Base-by-base conservation (phyloP, 768 basidiomycete genomes). In the Russula olivacea region DNA sequence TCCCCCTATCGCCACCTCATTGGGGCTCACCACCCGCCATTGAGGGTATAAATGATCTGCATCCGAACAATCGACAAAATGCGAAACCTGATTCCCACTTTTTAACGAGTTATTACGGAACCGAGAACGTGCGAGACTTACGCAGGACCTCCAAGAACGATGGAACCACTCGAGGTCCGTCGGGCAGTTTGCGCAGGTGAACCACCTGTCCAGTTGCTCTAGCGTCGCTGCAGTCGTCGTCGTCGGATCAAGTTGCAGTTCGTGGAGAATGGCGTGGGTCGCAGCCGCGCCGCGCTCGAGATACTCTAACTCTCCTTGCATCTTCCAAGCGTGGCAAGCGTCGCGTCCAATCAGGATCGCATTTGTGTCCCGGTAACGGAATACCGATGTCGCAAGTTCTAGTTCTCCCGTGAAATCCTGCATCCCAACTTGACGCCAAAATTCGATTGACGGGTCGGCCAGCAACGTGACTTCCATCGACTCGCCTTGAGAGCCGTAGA, bases 291-390 rank as follows among this genome's bases (percentile, higher is more conserved):
- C 65, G 6, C 62, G 62, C 17, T 43, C 21, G 36, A 19, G 45
- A 38, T 45, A 64, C 34, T 38, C 23, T 19, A 55, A 54, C 49
- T 34, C 34, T 36, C 55, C 47, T n/a, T 36, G 9, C 19, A 49
- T n/a, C 48, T 60, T 65, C 66, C 63, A 66, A 15, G 66, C 58
- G 11, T 66, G 48, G 55, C 63, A 66, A 28, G 23, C 23, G 32
- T 66, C 63, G 21, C 66, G 66, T 48, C 66, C 66, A 17, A 61
- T 57, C 30, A 57, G 36, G 49, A 60, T 30, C 10, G 9, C 38
- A 8, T 40, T 12, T 17, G 23, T 59, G 19, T 3, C 15, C 17
- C 28, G 2, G 38, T 51, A 25, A 47, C 43, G 30, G 52, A 65
- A 66, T 28, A 66, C 63, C 0, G 66, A 66, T 2, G 52, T 60